Evolutionary conservation across 2,329 filamentous ascomycete genomes (phyloP).

Genomic region (Trichoderma sp.): DNA sequence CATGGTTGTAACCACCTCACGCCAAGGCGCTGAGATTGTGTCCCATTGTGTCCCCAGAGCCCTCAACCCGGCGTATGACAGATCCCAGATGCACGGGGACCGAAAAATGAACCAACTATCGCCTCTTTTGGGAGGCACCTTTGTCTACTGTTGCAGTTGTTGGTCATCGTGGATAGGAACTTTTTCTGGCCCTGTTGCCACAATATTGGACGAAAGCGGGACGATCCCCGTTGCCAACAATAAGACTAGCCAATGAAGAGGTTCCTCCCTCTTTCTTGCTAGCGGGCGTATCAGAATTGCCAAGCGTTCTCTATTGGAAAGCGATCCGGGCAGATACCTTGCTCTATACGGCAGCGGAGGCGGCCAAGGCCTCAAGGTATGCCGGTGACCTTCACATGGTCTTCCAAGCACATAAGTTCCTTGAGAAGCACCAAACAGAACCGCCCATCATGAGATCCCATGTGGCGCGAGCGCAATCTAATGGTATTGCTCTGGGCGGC

Average conservation of each 20-base stretch:
- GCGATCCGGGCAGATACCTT: not conserved
- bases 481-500: not conserved
- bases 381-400: not conserved
- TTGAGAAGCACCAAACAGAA: not conserved
- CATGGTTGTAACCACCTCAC: not conserved
- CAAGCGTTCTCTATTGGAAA: not conserved
- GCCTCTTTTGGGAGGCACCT: constrained; percentile 5
- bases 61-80: not conserved
- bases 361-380: not conserved
- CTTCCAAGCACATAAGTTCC: constrained; percentile 2
- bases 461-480: not conserved
- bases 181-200: not conserved
- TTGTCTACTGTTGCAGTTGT: not conserved
- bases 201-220: not conserved
- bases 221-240: not conserved
- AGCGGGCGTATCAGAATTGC: not conserved
- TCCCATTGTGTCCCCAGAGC: not conserved
- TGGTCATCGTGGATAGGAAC: not conserved
- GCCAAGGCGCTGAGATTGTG: not conserved
- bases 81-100: not conserved
- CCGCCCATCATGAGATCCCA: not conserved
- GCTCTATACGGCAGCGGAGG: not conserved
- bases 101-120: not conserved
- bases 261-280: not conserved
- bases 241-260: not conserved